Evolutionary conservation across 2,329 filamentous ascomycete species (phyloP).

Genomic region (Endothia cerciana): DNA sequence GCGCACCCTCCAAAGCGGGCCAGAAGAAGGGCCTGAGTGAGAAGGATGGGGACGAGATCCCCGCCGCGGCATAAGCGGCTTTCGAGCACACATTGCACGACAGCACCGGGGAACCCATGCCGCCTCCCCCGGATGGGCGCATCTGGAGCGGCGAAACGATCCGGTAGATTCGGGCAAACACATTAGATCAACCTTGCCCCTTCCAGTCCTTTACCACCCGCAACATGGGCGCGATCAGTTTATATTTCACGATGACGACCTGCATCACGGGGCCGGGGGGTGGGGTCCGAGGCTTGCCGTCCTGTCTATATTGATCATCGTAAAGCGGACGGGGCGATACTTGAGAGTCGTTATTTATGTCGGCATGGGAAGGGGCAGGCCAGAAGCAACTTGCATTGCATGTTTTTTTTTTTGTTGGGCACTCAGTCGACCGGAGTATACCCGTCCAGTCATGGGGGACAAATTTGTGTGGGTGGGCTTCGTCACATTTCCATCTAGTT

Average conservation of each 20-base stretch:
- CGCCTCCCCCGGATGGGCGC: too few relatives aligned
- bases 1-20: constrained; percentile 33
- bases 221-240: background rate
- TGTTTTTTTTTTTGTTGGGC: background rate
- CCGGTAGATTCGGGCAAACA: background rate
- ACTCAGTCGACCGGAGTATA: constrained; percentile 3
- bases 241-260: background rate
- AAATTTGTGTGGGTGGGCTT: background rate
- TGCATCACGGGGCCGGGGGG: background rate
- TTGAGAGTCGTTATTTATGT: background rate
- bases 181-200: too few relatives aligned
- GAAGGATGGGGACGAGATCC: constrained; percentile 40
- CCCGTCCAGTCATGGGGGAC: constrained; percentile 12
- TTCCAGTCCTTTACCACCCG: background rate
- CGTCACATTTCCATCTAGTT: background rate
- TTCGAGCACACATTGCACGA: background rate
- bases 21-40: constrained; percentile 44
- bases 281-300: background rate
- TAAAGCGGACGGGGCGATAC: background rate
- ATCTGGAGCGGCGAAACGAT: background rate
- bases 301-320: background rate
- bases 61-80: constrained; percentile 26
- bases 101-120: background rate
- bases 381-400: background rate
- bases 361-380: background rate